Evolutionary conservation across 148 eudicot species (phyloP), one percentile per base, ranked within the genome.

Genomic region (Nyssa sinensis): DNA sequence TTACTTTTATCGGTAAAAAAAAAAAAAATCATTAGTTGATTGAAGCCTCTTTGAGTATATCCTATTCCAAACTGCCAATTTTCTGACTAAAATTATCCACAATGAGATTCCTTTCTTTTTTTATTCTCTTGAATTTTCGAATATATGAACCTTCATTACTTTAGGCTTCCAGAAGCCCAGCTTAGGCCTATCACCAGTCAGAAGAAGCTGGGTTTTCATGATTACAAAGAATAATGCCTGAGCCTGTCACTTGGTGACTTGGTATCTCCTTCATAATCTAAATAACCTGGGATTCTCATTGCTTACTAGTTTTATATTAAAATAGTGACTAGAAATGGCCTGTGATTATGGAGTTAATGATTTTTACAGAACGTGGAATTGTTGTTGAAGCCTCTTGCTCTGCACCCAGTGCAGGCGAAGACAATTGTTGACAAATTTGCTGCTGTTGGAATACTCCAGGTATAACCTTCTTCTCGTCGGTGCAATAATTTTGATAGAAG

Each of bases 371-470:
- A 79, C 71, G 90, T 85, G 35, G 94, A 92, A 11, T 80, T 87
- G 41, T 77, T 92, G 49, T 74, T 94, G 81, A 76, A 81, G 77
- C 91, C 88, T 57, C 66, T 92, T 68, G 65, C 81, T 49, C 72
- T 92, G 81, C 97, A 92, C 76, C 98, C 96, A 1, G 85, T 86
- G 61, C 84, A 83, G 74, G 33, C 64, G 5, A 94, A 94, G 86
- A 88, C 93, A 28, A 83, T 82, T 14, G 59, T 88, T 4, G 98
- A 94, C 88, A 94, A 94, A 81, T 92, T 94, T 85, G 97, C 98
- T 37, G 98, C 97, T 31, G 98, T 94, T 49, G 92, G 91, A 55
- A 94, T 94, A 74, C 86, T 94, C 77, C 98, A 94, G 92, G 98
- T 94, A 74, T 31, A 31, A 28, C 37, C 34, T 67, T 81, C 39